Conservation (phyloP, 768 basidiomycete species). For the Auriscalpium orientale region DNA sequence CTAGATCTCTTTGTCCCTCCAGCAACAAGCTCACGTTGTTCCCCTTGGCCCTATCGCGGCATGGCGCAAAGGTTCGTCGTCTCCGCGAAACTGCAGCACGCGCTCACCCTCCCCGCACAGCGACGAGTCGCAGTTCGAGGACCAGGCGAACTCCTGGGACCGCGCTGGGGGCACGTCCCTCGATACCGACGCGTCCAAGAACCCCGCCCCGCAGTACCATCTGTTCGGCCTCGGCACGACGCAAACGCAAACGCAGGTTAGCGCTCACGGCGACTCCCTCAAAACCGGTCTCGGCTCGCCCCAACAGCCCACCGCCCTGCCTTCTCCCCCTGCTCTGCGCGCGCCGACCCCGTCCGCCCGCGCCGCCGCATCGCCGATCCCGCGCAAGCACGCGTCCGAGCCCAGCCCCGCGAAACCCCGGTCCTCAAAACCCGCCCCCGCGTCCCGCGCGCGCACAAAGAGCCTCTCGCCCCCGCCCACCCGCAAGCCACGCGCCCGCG, state of each 20-base stretch:
- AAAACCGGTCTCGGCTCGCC: slow-evolving; percentile 7
- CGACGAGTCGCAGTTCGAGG: slow-evolving; percentile 39
- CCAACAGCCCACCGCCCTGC: slow-evolving; percentile 1
- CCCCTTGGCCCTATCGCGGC: too few relatives aligned
- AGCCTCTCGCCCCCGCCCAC: neutral
- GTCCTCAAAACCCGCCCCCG: neutral
- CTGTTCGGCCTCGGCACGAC: slow-evolving; percentile 50
- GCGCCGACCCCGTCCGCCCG: neutral
- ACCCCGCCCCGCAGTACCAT: slow-evolving; percentile 40
- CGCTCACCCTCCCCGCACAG: neutral
- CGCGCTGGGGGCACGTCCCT: slow-evolving; percentile 14
- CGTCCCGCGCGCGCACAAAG: neutral
- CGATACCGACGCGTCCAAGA: slow-evolving; percentile 3
- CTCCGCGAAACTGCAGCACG: neutral
- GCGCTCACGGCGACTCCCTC: slow-evolving; percentile 17
- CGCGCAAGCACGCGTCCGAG: neutral
- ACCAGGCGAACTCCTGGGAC: slow-evolving; percentile 11
- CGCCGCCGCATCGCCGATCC: neutral
- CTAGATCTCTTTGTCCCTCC: too few relatives aligned
- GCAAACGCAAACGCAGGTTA: slow-evolving; percentile 44
- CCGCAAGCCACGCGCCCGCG: slow-evolving; percentile 6
- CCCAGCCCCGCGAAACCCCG: neutral
- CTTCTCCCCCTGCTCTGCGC: neutral
- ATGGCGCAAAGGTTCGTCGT: too few relatives aligned
- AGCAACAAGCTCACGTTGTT: too few relatives aligned